Evolutionary conservation across 306 rosid species (phyloP).

Genomic region (Mimosa bimucronata): DNA sequence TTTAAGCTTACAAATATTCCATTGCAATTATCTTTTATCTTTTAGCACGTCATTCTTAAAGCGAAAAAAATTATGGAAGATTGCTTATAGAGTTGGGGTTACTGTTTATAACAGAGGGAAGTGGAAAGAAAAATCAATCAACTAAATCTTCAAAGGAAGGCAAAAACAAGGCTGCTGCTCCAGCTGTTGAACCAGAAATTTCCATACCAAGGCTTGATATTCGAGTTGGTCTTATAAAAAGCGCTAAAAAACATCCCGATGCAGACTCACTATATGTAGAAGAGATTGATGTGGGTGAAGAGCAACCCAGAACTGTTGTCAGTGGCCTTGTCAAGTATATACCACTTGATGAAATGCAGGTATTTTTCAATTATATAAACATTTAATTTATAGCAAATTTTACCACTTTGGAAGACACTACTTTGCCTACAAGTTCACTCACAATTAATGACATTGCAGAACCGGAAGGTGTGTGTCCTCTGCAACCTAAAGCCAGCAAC

Average conservation of each 20-base stretch:
- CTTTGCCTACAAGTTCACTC: slow-evolving; percentile 26
- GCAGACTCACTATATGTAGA: slow-evolving; percentile 94
- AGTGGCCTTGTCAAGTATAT: slow-evolving; percentile 92
- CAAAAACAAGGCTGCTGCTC: slow-evolving; percentile 51
- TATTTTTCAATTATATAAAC: slow-evolving; percentile 37
- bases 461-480: slow-evolving; percentile 89
- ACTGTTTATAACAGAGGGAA: slow-evolving; percentile 54
- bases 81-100: slow-evolving; percentile 18
- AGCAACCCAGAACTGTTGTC: slow-evolving; percentile 79
- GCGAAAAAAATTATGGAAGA: slow-evolving; percentile 15
- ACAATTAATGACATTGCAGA: slow-evolving; percentile 51
- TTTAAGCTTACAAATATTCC: background rate
- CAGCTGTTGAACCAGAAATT: slow-evolving; percentile 57
- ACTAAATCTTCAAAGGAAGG: slow-evolving; percentile 52
- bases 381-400: slow-evolving; percentile 8
- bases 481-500: slow-evolving; percentile 90
- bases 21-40: slow-evolving; percentile 4
- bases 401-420: background rate
- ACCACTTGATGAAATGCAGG: slow-evolving; percentile 96
- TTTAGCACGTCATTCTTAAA: background rate
- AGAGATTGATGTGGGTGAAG: slow-evolving; percentile 93
- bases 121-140: slow-evolving; percentile 68
- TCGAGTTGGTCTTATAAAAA: slow-evolving; percentile 82
- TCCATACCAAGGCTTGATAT: slow-evolving; percentile 86
- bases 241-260: slow-evolving; percentile 87